Evolutionary conservation across 352 stramenopile species (phyloP).

Genomic region (Pseudoperonospora humuli): DNA sequence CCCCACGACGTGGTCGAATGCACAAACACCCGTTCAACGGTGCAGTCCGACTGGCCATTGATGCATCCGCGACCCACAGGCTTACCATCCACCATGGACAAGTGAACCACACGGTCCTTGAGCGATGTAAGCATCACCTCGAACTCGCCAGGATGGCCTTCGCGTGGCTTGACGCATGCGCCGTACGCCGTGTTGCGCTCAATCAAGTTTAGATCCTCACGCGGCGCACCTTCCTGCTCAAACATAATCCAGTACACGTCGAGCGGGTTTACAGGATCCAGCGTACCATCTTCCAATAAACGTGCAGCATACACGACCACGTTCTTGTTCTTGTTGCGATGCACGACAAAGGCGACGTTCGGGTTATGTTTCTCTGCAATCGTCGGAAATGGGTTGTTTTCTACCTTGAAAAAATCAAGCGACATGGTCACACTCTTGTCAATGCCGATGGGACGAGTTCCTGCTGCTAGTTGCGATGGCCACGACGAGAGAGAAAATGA

Average conservation of each 20-base stretch:
- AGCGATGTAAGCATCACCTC: constrained; percentile 73
- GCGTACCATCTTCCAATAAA: constrained; percentile 51
- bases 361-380: constrained; percentile 68
- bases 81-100: constrained; percentile 74
- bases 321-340: constrained; percentile 90
- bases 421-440: constrained; percentile 26
- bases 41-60: constrained; percentile 65
- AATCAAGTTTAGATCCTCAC: constrained; percentile 83
- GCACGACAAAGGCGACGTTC: constrained; percentile 77
- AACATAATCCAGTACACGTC: constrained; percentile 89
- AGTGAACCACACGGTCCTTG: constrained; percentile 72
- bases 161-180: constrained; percentile 56
- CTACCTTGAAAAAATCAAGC: constrained; percentile 82
- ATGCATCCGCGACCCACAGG: constrained; percentile 57
- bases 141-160: constrained; percentile 61
- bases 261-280: constrained; percentile 61
- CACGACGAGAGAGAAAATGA: not conserved
- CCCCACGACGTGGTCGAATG: constrained; percentile 81
- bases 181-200: constrained; percentile 83
- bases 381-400: constrained; percentile 76
- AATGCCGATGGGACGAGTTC: constrained; percentile 12
- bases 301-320: constrained; percentile 77
- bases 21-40: constrained; percentile 76
- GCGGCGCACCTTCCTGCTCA: constrained; percentile 70
- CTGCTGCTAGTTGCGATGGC: not conserved